Evolutionary conservation across 225 moss, liverwort and hornwort species (phyloP), one percentile per base, ranked within the genome.

Genomic region (Polytrichum formosum): DNA sequence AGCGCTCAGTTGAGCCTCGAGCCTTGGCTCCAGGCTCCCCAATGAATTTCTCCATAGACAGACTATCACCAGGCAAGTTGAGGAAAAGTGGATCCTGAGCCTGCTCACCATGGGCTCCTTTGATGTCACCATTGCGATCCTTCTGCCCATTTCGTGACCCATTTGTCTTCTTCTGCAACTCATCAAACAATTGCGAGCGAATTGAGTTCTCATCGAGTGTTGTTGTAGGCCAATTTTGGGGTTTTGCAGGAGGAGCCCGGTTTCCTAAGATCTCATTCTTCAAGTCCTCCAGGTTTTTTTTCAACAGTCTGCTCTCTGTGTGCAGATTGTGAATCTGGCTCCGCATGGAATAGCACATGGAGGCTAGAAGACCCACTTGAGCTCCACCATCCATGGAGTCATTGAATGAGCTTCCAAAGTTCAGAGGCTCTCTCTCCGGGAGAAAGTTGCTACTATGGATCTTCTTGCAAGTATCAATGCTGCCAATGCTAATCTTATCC

Each of bases 101-200:
- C 72, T 56, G 78, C 64, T 68, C 73, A 64, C 80, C 79, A 20
- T 76, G 68, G 65, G 65, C 58, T 63, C 80, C 84, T 56, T 75
- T 78, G 70, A 77, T 87, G n/a, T 66, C 80, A 26, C 63, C 66
- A 3, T 18, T 27, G 31, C 76, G 70, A 58, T 72, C 70, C 67
- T 77, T 84, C 31, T 81, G 61, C 19, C 78, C 61, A 20, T 77
- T 81, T 35, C 78, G 69, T 58, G 71, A 62, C 65, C 68, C 59
- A 58, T 13, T 46, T 5, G 86, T 72, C 79, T 90, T 94, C 68
- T 83, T 87, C 58, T 88, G 85, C 53, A 94, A 70, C 54, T 97
- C 96, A 73, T 93, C 96, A 63, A 97, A 94, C 70, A 97, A 63
- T 81, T 97, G 96, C 18, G 90, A 87, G n/a, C 89, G 90, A 29